Base-by-base conservation (phyloP, 169 alveolate species). In the Cardiosporidium cionae region DNA sequence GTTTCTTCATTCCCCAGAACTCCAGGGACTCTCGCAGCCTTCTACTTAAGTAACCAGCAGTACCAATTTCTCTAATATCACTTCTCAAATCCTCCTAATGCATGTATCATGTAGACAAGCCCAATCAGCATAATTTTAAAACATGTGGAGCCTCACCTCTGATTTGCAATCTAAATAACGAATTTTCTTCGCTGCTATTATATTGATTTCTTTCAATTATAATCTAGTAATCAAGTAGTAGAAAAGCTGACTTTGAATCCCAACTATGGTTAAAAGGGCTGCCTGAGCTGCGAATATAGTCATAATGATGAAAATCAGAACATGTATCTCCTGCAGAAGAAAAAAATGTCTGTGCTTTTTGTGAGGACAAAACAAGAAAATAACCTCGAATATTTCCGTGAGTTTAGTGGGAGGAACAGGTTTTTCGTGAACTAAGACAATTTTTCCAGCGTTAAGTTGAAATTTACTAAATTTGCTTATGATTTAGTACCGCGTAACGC, bases 321-420 rank as follows among this genome's bases (percentile, higher is more conserved):
- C 36, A 27, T 78, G 84, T 5, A 78, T 44, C n/a, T 44, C 58
- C 58, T 44, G n/a, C n/a, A 44, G 16, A 44, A 16, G 16, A 44
- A 16, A 44, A 44, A n/a, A n/a, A n/a, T n/a, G n/a, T n/a, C n/a
- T n/a, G n/a, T n/a, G n/a, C n/a, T n/a, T n/a, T n/a, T n/a, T n/a
- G n/a, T n/a, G n/a, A n/a, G n/a, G n/a, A n/a, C n/a, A n/a, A n/a
- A n/a, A n/a, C n/a, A n/a, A n/a, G n/a, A n/a, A n/a, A 16, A 44
- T 53, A 9, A 36, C 62, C 62, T 78, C 84, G 36, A 78, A 78
- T 5, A 70, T 35, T 32, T 78, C 84, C 29, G 69, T 72, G 32
- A 78, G 32, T 9, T 65, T 76, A n/a, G 84, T 78, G 0, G 84
- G 84, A 1, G 84, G 84, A 7, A 62, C 25, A 0, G 69, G 36